Percentiles rank a stretch among this genome's conserved stretches.
Conservation (phyloP, 2,329 filamentous ascomycete genomes). For the Botryotinia globosa region DNA sequence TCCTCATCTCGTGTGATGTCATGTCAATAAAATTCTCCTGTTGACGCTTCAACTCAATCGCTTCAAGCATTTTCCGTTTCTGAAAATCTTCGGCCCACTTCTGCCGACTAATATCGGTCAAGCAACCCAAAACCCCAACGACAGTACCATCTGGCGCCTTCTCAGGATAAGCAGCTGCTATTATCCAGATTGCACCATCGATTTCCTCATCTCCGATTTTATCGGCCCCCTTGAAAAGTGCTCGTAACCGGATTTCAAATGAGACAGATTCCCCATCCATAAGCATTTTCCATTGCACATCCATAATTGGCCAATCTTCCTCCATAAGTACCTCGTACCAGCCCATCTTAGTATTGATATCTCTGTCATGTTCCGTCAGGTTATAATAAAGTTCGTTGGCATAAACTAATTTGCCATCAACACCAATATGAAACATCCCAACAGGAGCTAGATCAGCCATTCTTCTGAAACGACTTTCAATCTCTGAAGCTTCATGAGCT, state of each 20-base stretch:
- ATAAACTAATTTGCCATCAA: conserved; percentile 62
- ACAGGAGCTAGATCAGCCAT: conserved; percentile 73
- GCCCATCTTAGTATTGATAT: not conserved
- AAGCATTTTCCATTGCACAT: conserved; percentile 29
- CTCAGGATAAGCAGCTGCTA: conserved; percentile 75
- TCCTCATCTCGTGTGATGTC: conserved; percentile 68
- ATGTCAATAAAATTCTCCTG: conserved; percentile 84
- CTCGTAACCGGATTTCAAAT: conserved; percentile 30
- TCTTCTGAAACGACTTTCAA: conserved; percentile 63
- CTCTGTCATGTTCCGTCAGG: conserved; percentile 18
- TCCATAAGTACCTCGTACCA: not conserved
- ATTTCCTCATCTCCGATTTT: conserved; percentile 54
- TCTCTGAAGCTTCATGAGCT: conserved; percentile 47
- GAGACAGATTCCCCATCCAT: conserved; percentile 25
- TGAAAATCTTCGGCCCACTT: conserved; percentile 60
- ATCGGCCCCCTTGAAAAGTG: conserved; percentile 49
- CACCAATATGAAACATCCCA: conserved; percentile 69
- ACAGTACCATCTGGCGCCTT: conserved; percentile 58
- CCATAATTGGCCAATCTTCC: conserved; percentile 23
- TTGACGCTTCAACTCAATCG: conserved; percentile 59
- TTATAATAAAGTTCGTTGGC: conserved; percentile 65
- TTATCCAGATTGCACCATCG: conserved; percentile 68
- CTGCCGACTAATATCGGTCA: conserved; percentile 82
- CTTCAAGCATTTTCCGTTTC: conserved; percentile 49
- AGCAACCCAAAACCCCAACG: conserved; percentile 74